These are phyloP conservation scores for Populus alba DNA, from an alignment of 345 rosid species.

Conservation along the genomic window DNA sequence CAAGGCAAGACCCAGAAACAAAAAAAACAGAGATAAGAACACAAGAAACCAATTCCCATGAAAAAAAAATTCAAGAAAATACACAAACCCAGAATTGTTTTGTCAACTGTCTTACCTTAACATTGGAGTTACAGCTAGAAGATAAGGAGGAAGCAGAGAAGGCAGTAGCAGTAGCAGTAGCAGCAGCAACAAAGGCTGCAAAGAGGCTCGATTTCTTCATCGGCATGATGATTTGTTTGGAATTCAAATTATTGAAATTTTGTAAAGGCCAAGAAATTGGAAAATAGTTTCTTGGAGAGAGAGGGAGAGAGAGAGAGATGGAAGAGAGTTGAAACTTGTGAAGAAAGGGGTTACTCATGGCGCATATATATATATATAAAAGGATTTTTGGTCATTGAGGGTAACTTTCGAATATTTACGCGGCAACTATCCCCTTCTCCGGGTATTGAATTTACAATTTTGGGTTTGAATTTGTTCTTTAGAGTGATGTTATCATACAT, in stretches of 20 bases:
- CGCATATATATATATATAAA: too few relatives aligned
- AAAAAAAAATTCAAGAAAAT: neutral
- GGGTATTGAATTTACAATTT: neutral
- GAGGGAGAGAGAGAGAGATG: too few relatives aligned
- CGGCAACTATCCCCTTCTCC: slow-evolving; percentile 27
- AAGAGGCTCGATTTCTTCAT: slow-evolving; percentile 62
- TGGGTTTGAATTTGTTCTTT: neutral
- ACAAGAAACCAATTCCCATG: neutral
- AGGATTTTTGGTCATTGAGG: neutral
- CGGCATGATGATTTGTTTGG: neutral
- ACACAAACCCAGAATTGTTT: neutral
- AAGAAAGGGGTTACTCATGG: too few relatives aligned
- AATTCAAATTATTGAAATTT: slow-evolving; percentile 3
- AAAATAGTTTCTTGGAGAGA: neutral
- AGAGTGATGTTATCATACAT: too few relatives aligned
- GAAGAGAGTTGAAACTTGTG: too few relatives aligned
- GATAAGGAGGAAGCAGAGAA: slow-evolving; percentile 36
- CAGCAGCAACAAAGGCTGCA: slow-evolving; percentile 55
- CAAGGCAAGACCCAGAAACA: too few relatives aligned
- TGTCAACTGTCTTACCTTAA: slow-evolving; percentile 36
- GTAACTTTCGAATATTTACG: slow-evolving; percentile 27
- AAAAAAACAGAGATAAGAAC: neutral
- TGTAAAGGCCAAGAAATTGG: neutral
- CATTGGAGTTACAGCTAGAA: slow-evolving; percentile 25
- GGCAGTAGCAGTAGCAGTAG: slow-evolving; percentile 35